These are phyloP conservation scores for Kitagawia praeruptora DNA, from an alignment of 129 eudicot genomes.

Conservation along the genomic window DNA sequence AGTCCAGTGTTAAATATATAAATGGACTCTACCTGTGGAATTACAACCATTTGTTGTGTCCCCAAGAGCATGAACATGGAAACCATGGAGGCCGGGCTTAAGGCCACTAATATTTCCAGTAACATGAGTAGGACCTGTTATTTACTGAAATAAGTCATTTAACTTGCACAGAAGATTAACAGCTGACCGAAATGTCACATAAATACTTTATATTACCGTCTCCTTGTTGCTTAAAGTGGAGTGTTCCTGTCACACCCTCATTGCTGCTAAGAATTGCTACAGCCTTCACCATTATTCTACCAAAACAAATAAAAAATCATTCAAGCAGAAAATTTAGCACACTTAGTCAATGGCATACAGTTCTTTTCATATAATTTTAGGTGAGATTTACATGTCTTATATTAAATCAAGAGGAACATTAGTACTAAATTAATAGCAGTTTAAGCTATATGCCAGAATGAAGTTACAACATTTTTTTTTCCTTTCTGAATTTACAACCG, in stretches of 20 bases:
- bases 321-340: not conserved
- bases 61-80: constrained; percentile 59
- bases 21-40: constrained; percentile 38
- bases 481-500: not conserved
- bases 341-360: not conserved
- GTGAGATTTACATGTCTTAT: not conserved
- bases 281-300: constrained; percentile 49
- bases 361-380: not conserved
- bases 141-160: not conserved
- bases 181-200: not conserved
- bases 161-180: not conserved
- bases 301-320: not conserved
- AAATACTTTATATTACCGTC: constrained; percentile 21
- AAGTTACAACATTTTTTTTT: not conserved
- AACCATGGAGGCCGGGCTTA: constrained; percentile 56
- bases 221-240: constrained; percentile 45
- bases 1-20: not conserved
- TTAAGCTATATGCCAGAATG: not conserved
- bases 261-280: constrained; percentile 49
- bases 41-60: constrained; percentile 61
- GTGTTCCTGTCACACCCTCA: constrained; percentile 50
- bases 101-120: constrained; percentile 44
- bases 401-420: not conserved
- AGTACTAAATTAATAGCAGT: not conserved
- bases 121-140: constrained; percentile 43